Base-by-base conservation (phyloP, 2,329 filamentous ascomycete species). In the Graphilbum ipis-grandicollis region DNA sequence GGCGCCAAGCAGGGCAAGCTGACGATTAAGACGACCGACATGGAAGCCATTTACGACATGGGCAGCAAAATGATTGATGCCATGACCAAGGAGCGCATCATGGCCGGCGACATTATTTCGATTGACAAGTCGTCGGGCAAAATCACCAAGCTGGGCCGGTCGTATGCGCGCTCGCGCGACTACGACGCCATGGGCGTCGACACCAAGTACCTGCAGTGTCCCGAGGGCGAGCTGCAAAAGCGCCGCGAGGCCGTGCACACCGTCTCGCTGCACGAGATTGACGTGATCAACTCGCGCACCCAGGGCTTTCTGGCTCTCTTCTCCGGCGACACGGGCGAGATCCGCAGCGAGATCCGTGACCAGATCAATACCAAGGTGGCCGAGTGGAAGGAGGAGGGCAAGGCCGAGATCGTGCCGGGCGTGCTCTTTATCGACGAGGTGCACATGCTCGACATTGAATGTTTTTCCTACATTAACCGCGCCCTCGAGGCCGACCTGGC, bases 31-130 rank as follows among this genome's bases (percentile, higher is more conserved):
- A 98, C 90, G 10, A 96, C 88, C 40, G 90, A 98, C 57, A 98
- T 98, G 90, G 90, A 98, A 60, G 93, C 90, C 12, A 82, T 98
- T 46, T 98, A 96, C 62, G 90, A 98, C 52, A 94, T 98, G 86
- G 90, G 90, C 46, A 88, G 81, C 47, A 96, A 96, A 63, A 96
- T 98, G 90, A 98, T 98, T 47, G 90, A 98, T 54, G 85, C 85
- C 46, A 94, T 98, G 85, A 94, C 86, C 47, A 96, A 96, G 61
- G 90, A 98, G 65, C 88, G 92, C 50, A 84, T 98, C 46, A 93
- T 96, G 78, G 90, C 90, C 5, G 90, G 90, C 49, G 90, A 98
- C 55, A 90, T 98, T 47, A 92, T 98, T 50, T 93, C 83, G 39
- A 96, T 98, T 49, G 90, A 98, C 66, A 98, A 98, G 63, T 86